These are phyloP conservation scores for Penstemon eatonii DNA, from an alignment of 257 asterid genomes.

Conservation along the genomic window DNA sequence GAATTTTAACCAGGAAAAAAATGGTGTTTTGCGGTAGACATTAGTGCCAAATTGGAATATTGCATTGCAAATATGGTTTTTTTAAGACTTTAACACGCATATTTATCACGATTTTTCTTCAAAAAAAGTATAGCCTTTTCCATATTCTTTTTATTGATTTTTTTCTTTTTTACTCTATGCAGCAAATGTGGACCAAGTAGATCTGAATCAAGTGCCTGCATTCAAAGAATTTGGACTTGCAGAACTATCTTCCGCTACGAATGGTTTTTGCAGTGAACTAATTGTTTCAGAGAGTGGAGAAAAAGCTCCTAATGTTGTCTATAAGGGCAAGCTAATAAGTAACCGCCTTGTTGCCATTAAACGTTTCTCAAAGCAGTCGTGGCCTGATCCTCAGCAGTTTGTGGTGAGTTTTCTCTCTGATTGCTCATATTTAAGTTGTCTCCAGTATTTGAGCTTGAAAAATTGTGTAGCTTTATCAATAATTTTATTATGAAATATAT, in stretches of 20 bases:
- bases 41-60: background rate
- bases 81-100: background rate
- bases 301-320: conserved; percentile 84
- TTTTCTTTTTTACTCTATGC: conserved; percentile 14
- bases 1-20: too few relatives aligned
- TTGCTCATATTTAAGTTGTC: background rate
- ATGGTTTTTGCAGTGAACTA: conserved; percentile 84
- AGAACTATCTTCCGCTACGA: conserved; percentile 82
- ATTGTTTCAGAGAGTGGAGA: conserved; percentile 93
- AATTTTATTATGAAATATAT: conserved; percentile 18
- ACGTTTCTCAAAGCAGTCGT: conserved; percentile 86
- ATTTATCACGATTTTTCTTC: background rate
- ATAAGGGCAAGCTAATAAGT: conserved; percentile 70
- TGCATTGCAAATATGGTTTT: background rate
- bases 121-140: too few relatives aligned
- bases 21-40: background rate
- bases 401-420: conserved; percentile 43
- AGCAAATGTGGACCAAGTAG: conserved; percentile 69
- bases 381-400: conserved; percentile 88
- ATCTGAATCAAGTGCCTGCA: conserved; percentile 72
- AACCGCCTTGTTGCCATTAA: conserved; percentile 69
- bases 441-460: conserved; percentile 9
- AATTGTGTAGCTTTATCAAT: background rate
- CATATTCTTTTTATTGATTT: too few relatives aligned
- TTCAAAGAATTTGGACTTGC: conserved; percentile 76